Percentiles rank a stretch among this genome's conserved stretches.
Evolutionary conservation across 108 stramenopile species (phyloP).

Genomic region (Hondaea fermentalgiana): DNA sequence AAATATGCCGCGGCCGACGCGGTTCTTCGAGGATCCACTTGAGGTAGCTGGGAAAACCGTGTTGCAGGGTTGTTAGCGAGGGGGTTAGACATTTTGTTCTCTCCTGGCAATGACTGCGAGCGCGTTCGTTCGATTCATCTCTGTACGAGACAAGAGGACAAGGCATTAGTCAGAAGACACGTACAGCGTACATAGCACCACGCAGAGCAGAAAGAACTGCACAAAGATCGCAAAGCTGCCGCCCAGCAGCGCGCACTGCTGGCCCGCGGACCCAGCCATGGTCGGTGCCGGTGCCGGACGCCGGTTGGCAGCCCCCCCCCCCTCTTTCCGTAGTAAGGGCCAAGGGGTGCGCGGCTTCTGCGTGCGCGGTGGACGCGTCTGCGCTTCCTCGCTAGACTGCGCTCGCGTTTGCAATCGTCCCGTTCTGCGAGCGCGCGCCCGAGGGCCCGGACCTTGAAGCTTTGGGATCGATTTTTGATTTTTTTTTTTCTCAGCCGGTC

Average conservation of each 20-base stretch:
- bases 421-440: background rate
- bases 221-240: background rate
- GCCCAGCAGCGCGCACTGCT: background rate
- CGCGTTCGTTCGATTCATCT: no score
- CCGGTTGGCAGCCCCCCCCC: background rate
- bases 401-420: background rate
- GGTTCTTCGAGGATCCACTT: background rate
- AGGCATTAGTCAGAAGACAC: background rate
- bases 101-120: no score
- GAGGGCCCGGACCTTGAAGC: background rate
- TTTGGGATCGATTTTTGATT: background rate
- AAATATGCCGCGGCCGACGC: background rate
- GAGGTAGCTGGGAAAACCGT: background rate
- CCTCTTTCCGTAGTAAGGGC: background rate
- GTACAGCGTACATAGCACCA: background rate
- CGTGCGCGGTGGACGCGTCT: background rate
- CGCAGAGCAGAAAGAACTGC: background rate
- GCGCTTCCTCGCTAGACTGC: background rate
- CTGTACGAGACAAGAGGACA: no score
- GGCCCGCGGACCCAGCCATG: background rate
- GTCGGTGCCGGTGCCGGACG: background rate
- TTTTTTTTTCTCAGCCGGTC: no score
- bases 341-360: background rate
- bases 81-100: no score
- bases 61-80: no score